Base-by-base conservation (phyloP, 2,329 filamentous ascomycete species). In the Akanthomyces lecanii region DNA sequence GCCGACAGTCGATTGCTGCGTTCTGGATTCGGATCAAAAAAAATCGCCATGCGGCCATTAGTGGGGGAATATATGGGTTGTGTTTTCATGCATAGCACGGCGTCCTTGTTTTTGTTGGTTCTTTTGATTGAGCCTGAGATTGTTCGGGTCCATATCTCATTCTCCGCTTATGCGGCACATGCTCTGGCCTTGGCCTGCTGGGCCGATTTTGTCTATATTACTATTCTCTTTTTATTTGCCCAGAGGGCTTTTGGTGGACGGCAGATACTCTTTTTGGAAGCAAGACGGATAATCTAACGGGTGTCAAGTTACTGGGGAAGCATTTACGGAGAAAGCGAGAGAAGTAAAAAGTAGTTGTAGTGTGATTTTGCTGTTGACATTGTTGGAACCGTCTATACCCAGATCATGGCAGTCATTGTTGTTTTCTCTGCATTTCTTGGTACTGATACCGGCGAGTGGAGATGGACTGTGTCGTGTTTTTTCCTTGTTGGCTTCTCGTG, bases 41-140 rank as follows among this genome's bases (percentile, higher is more conserved):
- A 21, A 21, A 23, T 23, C 40, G 25, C 25, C 48, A 38, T n/a
- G 40, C 54, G 36, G 47, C n/a, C 33, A 2, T 18, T 21, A 23
- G 25, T 16, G 53, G 30, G 36, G 21, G 8, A 53, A 30, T 51
- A 38, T 36, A 36, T 44, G 53, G 47, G 8, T 28, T 52, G 38
- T n/a, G 28, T 51, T 52, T 36, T 63, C 42, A 33, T 59, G 55
- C 55, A 63, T 63, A 63, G 56, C 55, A 54, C 25, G 56, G 62
- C 56, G 62, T 63, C 12, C 23, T 28, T 61, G 33, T 62, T 54
- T 36, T 52, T 38, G 33, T 58, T 40, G 21, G 3, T 21, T 63
- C 25, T 23, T 56, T 42, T 47, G 21, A 40, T 33, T 11, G 25
- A 2, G 42, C 14, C 33, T 54, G 28, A 45, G 36, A 18, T 38